Percentiles rank a stretch among this genome's conserved stretches.
These are phyloP conservation scores for Podaxis rugospora DNA, from an alignment of 768 basidiomycete species.

Conservation along the genomic window DNA sequence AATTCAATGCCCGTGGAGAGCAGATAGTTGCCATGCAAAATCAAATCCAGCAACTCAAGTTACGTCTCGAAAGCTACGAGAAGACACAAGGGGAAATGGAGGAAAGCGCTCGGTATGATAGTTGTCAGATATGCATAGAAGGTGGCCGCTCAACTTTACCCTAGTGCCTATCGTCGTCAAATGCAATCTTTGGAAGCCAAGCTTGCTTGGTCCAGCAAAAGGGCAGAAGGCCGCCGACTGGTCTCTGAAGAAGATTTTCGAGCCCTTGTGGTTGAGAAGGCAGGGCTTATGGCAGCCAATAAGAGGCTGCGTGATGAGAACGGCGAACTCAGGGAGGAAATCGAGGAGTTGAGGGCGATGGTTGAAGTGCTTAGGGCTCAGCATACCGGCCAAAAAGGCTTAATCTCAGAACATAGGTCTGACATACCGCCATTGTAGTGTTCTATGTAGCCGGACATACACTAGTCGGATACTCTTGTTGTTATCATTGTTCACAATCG, in stretches of 20 bases:
- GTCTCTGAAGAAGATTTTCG: conserved; percentile 38
- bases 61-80: conserved; percentile 57
- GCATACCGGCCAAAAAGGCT: conserved; percentile 37
- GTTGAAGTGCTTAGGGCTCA: conserved; percentile 62
- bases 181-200: conserved; percentile 61
- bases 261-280: conserved; percentile 42
- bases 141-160: conserved; percentile 7
- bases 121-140: neutral
- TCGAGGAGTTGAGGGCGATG: conserved; percentile 66
- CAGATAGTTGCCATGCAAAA: conserved; percentile 52
- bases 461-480: neutral
- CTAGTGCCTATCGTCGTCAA: conserved; percentile 52
- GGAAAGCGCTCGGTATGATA: conserved; percentile 51
- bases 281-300: conserved; percentile 43
- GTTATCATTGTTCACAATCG: neutral
- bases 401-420: conserved; percentile 43
- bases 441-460: neutral
- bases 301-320: conserved; percentile 57
- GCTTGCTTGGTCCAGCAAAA: conserved; percentile 41
- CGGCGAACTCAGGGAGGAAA: conserved; percentile 33
- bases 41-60: conserved; percentile 61
- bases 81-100: conserved; percentile 50
- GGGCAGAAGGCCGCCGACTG: conserved; percentile 27
- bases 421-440: conserved; percentile 29
- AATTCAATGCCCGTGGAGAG: conserved; percentile 60